Evolutionary conservation across 2,329 filamentous ascomycete genomes (phyloP).

Genomic region (Pseudofabraea citricarpa): DNA sequence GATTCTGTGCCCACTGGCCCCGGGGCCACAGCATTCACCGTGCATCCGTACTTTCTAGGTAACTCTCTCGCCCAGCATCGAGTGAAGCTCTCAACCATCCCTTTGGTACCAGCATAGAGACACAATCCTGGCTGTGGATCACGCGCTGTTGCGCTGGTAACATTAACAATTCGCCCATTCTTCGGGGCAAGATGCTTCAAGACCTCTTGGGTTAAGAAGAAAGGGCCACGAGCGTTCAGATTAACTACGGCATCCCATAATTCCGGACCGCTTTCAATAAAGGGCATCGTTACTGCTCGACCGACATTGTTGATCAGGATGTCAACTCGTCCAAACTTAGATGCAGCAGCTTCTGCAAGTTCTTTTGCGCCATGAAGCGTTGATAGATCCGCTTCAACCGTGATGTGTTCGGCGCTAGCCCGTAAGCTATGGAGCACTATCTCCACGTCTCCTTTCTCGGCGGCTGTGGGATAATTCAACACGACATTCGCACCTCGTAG

Average conservation of each 20-base stretch:
- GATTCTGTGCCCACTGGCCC: not conserved
- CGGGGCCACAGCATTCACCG: constrained; percentile 10
- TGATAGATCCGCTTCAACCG: not conserved
- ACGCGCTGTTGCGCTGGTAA: constrained; percentile 6
- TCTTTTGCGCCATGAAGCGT: not conserved
- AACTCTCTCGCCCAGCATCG: constrained; percentile 20
- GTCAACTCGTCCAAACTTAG: constrained; percentile 74
- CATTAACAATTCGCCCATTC: constrained; percentile 11
- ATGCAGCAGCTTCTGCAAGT: not conserved
- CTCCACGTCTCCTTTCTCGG: not conserved
- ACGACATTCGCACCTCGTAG: no score
- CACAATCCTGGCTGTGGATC: constrained; percentile 4
- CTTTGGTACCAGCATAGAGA: constrained; percentile 10
- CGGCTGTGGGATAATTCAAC: not conserved
- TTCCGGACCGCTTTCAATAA: no score
- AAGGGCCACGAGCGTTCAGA: not conserved
- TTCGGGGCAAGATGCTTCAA: constrained; percentile 1
- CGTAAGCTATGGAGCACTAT: not conserved
- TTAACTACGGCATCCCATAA: not conserved
- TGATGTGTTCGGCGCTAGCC: not conserved
- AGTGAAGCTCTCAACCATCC: constrained; percentile 9
- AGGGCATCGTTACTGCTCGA: constrained; percentile 31
- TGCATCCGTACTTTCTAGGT: constrained; percentile 24
- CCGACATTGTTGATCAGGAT: constrained; percentile 94
- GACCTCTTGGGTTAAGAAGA: not conserved